Conservation (phyloP, 176 grass and related monocot species). For the Miscanthus lutarioriparius region DNA sequence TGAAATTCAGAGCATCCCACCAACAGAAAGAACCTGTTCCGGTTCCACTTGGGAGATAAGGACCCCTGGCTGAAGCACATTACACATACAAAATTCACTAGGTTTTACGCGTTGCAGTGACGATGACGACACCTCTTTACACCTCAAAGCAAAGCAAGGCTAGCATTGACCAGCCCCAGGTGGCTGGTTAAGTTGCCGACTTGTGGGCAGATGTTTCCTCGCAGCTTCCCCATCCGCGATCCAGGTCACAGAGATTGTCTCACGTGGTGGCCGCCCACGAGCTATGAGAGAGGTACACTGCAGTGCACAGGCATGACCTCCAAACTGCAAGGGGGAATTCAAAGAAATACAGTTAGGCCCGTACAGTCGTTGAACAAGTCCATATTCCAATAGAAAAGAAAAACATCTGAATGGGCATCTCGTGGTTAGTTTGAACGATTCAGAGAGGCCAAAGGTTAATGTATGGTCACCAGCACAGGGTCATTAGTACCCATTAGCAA, state of each 20-base stretch:
- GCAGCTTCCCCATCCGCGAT: conserved; percentile 11
- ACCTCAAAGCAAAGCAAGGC: conserved; percentile 29
- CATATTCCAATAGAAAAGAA: neutral
- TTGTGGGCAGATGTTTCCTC: conserved; percentile 9
- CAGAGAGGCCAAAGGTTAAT: conserved; percentile 21
- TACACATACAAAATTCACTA: neutral
- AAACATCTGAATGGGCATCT: neutral
- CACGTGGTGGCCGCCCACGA: neutral
- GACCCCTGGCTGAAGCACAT: neutral
- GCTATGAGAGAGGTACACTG: neutral
- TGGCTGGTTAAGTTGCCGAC: neutral
- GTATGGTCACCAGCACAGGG: neutral
- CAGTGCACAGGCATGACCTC: neutral
- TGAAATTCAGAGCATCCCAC: neutral
- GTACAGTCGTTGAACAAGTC: neutral
- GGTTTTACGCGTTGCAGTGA: neutral
- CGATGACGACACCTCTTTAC: neutral
- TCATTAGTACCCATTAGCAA: neutral
- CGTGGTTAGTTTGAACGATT: neutral
- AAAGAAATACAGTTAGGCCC: neutral
- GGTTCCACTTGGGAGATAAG: neutral
- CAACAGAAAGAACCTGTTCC: neutral
- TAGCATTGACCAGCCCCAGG: conserved; percentile 13
- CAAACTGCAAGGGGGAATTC: conserved; percentile 16
- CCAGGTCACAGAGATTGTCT: conserved; percentile 9